These are phyloP conservation scores for Hyphodiscus hymeniophilus DNA, from an alignment of 495 filamentous ascomycete genomes.

Conservation along the genomic window DNA sequence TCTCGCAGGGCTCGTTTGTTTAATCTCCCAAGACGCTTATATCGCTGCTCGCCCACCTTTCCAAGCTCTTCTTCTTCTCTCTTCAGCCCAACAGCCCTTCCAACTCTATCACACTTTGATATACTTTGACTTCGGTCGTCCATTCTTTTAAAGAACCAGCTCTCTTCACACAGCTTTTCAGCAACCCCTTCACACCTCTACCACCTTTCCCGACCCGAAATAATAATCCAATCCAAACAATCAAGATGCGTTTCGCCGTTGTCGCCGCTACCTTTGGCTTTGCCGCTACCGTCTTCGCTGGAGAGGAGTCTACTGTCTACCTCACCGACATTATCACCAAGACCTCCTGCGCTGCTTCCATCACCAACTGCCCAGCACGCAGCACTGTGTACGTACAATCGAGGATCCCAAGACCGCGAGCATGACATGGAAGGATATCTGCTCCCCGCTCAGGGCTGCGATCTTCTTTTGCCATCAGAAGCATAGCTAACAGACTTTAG, in stretches of 20 bases:
- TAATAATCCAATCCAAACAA: constrained; percentile 21
- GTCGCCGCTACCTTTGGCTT: constrained; percentile 40
- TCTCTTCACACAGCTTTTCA: constrained; percentile 32
- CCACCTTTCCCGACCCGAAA: constrained; percentile 1
- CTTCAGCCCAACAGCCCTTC: constrained; percentile 41
- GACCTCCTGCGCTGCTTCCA: constrained; percentile 33
- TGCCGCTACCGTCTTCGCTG: constrained; percentile 27
- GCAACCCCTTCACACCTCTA: constrained; percentile 11
- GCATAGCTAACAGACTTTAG: no score
- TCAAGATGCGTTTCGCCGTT: constrained; percentile 46
- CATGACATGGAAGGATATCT: no score
- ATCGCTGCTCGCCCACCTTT: constrained; percentile 10
- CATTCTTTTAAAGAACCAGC: constrained; percentile 43
- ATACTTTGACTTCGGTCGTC: constrained; percentile 52
- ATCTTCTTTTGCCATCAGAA: no score
- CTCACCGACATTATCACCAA: constrained; percentile 47
- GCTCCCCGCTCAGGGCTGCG: no score
- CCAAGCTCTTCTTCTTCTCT: constrained; percentile 30
- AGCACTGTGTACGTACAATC: constrained; percentile 24
- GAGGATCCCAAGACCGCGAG: no score
- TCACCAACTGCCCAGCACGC: constrained; percentile 45
- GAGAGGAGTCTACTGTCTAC: constrained; percentile 40
- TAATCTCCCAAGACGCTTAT: constrained; percentile 24
- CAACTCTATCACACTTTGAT: constrained; percentile 30
- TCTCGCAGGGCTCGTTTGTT: background rate